Base-by-base conservation (phyloP, 2,329 filamentous ascomycete species). In the Aspergillus sp. region DNA sequence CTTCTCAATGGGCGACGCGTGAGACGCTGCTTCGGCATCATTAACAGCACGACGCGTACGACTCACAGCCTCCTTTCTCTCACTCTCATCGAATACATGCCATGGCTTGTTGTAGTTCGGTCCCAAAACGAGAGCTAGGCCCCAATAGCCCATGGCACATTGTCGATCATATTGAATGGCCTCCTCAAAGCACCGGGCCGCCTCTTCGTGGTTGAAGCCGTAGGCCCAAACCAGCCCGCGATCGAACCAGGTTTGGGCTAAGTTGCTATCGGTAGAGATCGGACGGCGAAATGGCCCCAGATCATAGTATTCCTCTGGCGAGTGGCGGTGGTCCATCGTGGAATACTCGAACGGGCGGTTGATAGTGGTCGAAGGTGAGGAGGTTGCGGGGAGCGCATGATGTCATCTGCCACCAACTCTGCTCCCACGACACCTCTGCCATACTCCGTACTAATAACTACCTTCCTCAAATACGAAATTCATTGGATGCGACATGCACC, bases 71-170 rank as follows among this genome's bases (percentile, higher is more conserved):
- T 10, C 62, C 7, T 69, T 63, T 2, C 83, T 71, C 53, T 89
- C 85, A 1, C 72, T 65, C 1, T 73, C 65, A 46, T 85, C 83
- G 52, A 88, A 88, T 9, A 80, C 71, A 19, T 79, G 75, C 86
- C 86, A 89, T 0, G 84, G 81, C 58, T 88, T 88, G 68, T 89
- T 86, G 64, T 86, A 83, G 58, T 89, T 88, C 2, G 86, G 85
- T 0, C 86, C 86, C 0, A 86, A 66, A 1, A 81, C 72, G 58
- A 85, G 88, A 0, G 86, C 65, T 9, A 67, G 52, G 2, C 66
- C 66, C 66, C 66, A 68, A 45, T 66, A 66, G 28, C 58, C 65
- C 58, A 69, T 65, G 4, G 64, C 57, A 42, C 64, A 70, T 12
- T 49, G 43, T 2, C 59, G 57, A 46, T 69, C 67, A 28, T 56